Evolutionary conservation across 2,329 filamentous ascomycete species (phyloP), one percentile per base, ranked within the genome.

Genomic region (Curvularia spicifera): DNA sequence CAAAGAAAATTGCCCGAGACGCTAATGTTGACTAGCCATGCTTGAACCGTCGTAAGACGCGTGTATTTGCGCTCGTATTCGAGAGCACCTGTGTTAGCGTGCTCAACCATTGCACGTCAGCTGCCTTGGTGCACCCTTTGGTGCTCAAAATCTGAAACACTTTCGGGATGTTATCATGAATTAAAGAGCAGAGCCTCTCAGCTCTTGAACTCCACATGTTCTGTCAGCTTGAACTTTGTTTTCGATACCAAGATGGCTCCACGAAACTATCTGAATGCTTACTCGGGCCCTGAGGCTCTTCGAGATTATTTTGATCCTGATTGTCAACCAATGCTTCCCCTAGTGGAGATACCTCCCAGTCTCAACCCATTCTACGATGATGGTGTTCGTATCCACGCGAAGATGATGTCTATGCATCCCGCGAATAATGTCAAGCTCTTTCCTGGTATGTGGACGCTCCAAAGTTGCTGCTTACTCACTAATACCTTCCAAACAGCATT

Each of bases 361-460:
- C 76, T 89, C 33, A 89, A 89, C 57, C 85, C 85, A 2, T 85
- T 82, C 60, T 78, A 81, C 20, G 61, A 80, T 26, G 81, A 88
- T 81, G 84, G 84, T 4, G 83, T 89, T 4, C 81, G 84, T 10
- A 86, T 89, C 51, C 88, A 87, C 61, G 86, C 86, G 37, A 88
- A 89, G 75, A 85, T 89, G 84, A 84, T 89, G 81, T 85, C 84
- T 2, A 84, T 84, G 78, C 84, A 86, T 65, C 86, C 87, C 0
- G 84, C 85, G 3, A 85, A 89, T 60, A 89, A 89, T 47, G 86
- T 89, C 63, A 89, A 89, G 68, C 81, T 83, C 2, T 81, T 89
- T 73, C 86, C 86, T 65, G 84, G 83, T 83, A 45, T 13, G 48
- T 33, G 13, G n/a, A 44, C 20, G 20, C 28, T 24, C 2, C 20